Base-by-base conservation (phyloP, 2,329 filamentous ascomycete genomes). In the Lithohypha guttulata region DNA sequence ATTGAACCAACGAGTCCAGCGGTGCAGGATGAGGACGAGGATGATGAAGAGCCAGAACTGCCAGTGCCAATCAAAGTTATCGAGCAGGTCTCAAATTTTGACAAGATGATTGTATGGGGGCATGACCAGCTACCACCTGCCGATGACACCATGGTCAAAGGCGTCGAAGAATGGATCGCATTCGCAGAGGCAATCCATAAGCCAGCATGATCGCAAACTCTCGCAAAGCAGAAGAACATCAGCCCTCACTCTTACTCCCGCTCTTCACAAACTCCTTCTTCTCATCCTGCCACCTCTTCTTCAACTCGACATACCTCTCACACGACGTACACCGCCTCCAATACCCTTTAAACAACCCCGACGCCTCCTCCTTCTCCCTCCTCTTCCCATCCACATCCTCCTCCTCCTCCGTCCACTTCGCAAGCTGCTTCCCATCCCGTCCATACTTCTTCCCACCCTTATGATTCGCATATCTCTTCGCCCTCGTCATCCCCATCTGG, bases 81-180 rank as follows among this genome's bases (percentile, higher is more conserved):
- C 49, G 70, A 81, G 35, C 65, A 75, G 29, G 66, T 77, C 14
- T 77, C 76, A 1, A 68, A 68, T 11, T 95, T 95, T 55, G 75
- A 85, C 5, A 69, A 81, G 39, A 58, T 94, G 35, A 62, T 84
- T 2, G 70, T 94, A n/a, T 96, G 87, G 87, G 79, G 74, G 0
- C 86, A 94, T 57, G 86, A 91, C 49, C 59, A 63, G 1, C 51
- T 74, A 34, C 77, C 77, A 4, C 76, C 80, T 43, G 67, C 68
- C 1, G 66, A 67, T 19, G 84, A 94, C 59, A 66, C 72, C 1
- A 91, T 85, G 56, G 66, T 84, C 3, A 79, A 81, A 55, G 77
- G 80, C 0, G 64, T 93, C 29, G 72, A 79, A 49, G 86, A 94
- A 59, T 94, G 86, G 85, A 66, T 93, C 42, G 66, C 68, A 8